Conservation (phyloP, 495 filamentous ascomycete genomes). For the Parathielavia appendiculata region DNA sequence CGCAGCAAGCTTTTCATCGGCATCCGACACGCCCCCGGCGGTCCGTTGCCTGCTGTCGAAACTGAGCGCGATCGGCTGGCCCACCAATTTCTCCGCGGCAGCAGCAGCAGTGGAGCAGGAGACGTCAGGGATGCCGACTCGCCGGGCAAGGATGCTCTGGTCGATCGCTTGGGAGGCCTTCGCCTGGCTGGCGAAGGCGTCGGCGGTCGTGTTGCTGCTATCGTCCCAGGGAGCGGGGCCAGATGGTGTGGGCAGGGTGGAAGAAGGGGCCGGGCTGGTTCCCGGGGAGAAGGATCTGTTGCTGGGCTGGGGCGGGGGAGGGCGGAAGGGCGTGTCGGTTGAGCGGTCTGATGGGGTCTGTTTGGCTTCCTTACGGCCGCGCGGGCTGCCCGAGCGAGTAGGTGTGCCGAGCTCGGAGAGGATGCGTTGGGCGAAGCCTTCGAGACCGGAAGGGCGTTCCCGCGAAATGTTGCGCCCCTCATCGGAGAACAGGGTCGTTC, state of each 20-base stretch:
- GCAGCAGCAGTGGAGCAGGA: background rate
- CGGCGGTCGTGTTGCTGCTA: constrained; percentile 14
- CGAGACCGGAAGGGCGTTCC: constrained; percentile 44
- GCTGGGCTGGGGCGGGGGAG: constrained; percentile 13
- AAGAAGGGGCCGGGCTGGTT: constrained; percentile 14
- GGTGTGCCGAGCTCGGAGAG: constrained; percentile 49
- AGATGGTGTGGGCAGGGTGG: background rate
- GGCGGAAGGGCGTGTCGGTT: constrained; percentile 32
- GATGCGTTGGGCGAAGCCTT: constrained; percentile 53
- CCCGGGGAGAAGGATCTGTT: constrained; percentile 37
- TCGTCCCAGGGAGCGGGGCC: constrained; percentile 17
- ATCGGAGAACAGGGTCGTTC: constrained; percentile 26
- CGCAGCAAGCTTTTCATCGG: constrained; percentile 24
- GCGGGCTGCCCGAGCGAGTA: constrained; percentile 45
- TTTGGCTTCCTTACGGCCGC: constrained; percentile 39
- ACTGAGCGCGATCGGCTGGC: constrained; percentile 35
- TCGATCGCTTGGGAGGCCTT: constrained; percentile 50
- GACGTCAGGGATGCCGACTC: constrained; percentile 38
- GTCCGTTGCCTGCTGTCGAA: constrained; percentile 34
- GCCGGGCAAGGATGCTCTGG: constrained; percentile 47
- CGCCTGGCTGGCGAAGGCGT: constrained; percentile 38
- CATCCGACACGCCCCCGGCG: constrained; percentile 17
- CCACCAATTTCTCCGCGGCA: constrained; percentile 16
- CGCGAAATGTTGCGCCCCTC: constrained; percentile 39
- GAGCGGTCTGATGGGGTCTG: constrained; percentile 23